Percentiles rank a stretch among this genome's conserved stretches.
Evolutionary conservation across 2,329 filamentous ascomycete genomes (phyloP).

Genomic region (Cephalotrichum gorgonifer): DNA sequence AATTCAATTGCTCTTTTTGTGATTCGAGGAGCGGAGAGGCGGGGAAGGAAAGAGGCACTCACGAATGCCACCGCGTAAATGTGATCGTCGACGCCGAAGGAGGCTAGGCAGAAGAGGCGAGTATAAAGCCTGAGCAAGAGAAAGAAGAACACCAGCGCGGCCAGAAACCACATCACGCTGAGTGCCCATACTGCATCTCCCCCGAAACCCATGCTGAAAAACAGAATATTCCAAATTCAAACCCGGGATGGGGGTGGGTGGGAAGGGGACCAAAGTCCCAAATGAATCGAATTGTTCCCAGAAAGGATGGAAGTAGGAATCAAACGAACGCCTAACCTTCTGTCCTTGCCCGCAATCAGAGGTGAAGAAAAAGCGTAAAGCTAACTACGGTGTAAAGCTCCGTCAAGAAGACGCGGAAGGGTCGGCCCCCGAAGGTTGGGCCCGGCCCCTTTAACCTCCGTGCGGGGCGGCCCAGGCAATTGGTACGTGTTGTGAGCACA

Average conservation of each 20-base stretch:
- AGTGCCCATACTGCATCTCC: not conserved
- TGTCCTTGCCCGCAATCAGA: too few species aligned
- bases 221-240: not conserved
- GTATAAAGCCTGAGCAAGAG: conserved; percentile 25
- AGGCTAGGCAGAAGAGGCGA: conserved; percentile 17
- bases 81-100: conserved; percentile 22
- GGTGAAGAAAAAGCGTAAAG: too few species aligned
- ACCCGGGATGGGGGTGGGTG: not conserved
- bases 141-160: conserved; percentile 15
- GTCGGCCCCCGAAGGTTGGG: too few species aligned
- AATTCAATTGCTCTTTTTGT: not conserved
- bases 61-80: conserved; percentile 18
- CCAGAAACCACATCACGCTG: conserved; percentile 18
- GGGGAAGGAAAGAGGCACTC: not conserved
- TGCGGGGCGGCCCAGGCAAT: too few species aligned
- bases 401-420: too few species aligned
- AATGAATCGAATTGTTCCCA: not conserved
- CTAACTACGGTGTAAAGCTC: too few species aligned
- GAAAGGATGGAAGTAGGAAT: too few species aligned
- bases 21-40: not conserved
- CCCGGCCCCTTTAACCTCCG: too few species aligned
- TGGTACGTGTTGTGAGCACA: too few species aligned
- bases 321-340: too few species aligned
- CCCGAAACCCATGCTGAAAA: not conserved
- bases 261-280: not conserved